phyloP scores from a whole-genome alignment of 345 rosid species.

The thale cress (Arabidopsis thaliana) region TAIR10.1 NC_003070.9:4017501-4018000 shows the following conservation, averaged over 20 bases:
- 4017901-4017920: constrained; percentile 9
- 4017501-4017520: constrained; percentile 77
- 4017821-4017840: constrained; percentile 81
- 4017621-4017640: constrained; percentile 25
- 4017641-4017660: background rate
- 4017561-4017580: constrained; percentile 81
- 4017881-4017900: constrained; percentile 5
- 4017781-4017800: constrained; percentile 50
- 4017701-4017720: constrained; percentile 67
- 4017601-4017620: background rate
- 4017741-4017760: constrained; percentile 95
- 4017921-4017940: constrained; percentile 1
- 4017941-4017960: constrained; percentile 51
- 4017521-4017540: constrained; percentile 75
- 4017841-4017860: constrained; percentile 42
- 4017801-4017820: constrained; percentile 53
- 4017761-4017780: constrained; percentile 86
- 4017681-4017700: constrained; percentile 64
- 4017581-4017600: constrained; percentile 70
- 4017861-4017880: background rate
- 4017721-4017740: constrained; percentile 76
- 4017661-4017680: background rate
- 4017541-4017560: constrained; percentile 87
- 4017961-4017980: constrained; percentile 78
- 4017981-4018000: constrained; percentile 84